Base-by-base conservation (phyloP, 1,139 yeast genomes). In the Candida gigantensis region DNA sequence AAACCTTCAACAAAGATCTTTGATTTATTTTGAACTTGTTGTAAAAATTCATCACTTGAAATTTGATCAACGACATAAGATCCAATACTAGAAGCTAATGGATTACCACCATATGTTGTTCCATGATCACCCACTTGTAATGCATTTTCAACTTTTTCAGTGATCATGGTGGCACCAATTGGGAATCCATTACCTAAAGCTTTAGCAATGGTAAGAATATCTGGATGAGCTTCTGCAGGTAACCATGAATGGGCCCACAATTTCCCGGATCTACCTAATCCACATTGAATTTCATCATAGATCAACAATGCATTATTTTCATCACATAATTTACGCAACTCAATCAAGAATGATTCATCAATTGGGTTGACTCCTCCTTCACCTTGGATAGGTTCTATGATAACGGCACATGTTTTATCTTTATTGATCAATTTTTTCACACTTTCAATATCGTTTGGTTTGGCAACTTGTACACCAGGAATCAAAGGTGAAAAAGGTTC, bases 161-260 rank as follows among this genome's bases (percentile, higher is more conserved):
- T 79, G 37, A 92, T 80, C 76, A 92, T 75, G 3, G 95, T 86
- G 6, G 97, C 98, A 35, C 95, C 96, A 51, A 92, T 84, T 25
- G 98, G 98, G 71, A 81, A 88, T n/a, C 98, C 98, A 55, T 92
- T 92, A 42, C 98, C 98, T 30, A 92, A 71, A 2, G 97, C 97
- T 61, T 92, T 92, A 35, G 98, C 98, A 74, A 84, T 78, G 19
- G 98, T 90, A 39, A 92, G 60, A 44, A 92, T 86, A 61, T 92
- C 98, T 3, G 98, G 98, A 55, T 88, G 95, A 0, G 92, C 95
- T 43, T 79, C 85, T 32, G 68, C 59, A 29, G 90, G 87, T 35
- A 84, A 67, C 47, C 75, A 67, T 24, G 81, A 70, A 57, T 92
- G 98, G 0, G 97, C 96, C 98, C 98, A 92, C 32, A 92, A 66